These are phyloP conservation scores for Syzygium grande DNA, from an alignment of 345 rosid species.

Conservation along the genomic window DNA sequence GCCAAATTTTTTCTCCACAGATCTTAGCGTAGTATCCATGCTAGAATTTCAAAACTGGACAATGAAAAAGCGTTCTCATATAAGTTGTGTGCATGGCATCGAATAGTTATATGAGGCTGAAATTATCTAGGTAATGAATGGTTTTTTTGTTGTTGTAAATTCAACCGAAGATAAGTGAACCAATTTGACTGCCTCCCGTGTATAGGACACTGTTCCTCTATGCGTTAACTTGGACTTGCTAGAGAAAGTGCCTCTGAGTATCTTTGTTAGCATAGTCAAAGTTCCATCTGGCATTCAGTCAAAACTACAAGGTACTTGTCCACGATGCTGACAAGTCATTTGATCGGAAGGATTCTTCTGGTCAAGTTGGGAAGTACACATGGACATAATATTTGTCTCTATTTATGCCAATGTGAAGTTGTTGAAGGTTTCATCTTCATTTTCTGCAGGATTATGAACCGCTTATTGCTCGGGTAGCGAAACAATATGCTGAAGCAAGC, in stretches of 20 bases:
- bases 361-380: neutral
- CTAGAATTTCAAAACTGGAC: neutral
- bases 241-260: neutral
- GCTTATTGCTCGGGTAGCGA: neutral
- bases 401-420: neutral
- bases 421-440: neutral
- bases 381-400: neutral
- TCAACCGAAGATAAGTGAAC: neutral
- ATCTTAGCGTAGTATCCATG: neutral
- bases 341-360: neutral
- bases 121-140: neutral
- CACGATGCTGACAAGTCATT: neutral
- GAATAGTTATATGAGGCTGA: neutral
- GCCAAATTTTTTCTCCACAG: neutral
- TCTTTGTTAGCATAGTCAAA: neutral
- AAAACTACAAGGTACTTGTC: neutral
- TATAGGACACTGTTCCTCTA: neutral
- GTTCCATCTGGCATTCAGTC: neutral
- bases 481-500: conserved; percentile 1
- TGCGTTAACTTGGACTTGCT: neutral
- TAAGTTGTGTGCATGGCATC: neutral
- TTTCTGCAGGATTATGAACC: neutral
- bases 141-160: neutral
- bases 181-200: neutral
- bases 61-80: neutral